phyloP scores from a whole-genome alignment of 2,329 filamentous ascomycete genomes.

The Chrysosporium keratinophilum region DNA sequence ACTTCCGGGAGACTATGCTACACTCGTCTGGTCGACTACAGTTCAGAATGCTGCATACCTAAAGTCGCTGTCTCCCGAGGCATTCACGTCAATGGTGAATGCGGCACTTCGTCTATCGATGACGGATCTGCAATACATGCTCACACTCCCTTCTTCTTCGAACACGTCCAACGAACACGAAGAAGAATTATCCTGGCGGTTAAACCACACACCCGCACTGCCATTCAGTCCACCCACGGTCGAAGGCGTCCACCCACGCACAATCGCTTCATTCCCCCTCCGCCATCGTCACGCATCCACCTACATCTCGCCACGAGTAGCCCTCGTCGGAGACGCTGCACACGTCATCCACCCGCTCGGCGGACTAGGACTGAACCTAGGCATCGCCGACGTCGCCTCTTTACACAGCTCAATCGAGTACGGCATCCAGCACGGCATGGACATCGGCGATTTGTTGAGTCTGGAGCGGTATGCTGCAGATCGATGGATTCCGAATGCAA shows the following conservation, averaged over 20 bases:
- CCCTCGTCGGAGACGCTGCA: constrained; percentile 85
- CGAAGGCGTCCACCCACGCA: constrained; percentile 62
- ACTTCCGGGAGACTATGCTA: constrained; percentile 69
- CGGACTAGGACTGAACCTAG: constrained; percentile 88
- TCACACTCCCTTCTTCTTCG: constrained; percentile 43
- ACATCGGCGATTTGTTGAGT: constrained; percentile 67
- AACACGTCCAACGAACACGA: constrained; percentile 40
- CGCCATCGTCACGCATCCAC: constrained; percentile 88
- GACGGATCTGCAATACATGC: constrained; percentile 74
- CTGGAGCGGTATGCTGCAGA: constrained; percentile 73
- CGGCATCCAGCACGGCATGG: constrained; percentile 72
- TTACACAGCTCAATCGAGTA: constrained; percentile 64
- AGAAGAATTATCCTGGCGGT: constrained; percentile 76
- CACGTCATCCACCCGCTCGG: constrained; percentile 92
- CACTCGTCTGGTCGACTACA: constrained; percentile 90
- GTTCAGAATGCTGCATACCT: constrained; percentile 66
- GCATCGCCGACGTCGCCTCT: constrained; percentile 76
- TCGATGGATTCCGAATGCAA: constrained; percentile 70
- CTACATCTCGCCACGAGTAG: constrained; percentile 82
- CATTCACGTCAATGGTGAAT: constrained; percentile 83
- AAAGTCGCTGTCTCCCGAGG: constrained; percentile 59
- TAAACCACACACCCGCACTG: constrained; percentile 54
- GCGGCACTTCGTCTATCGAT: constrained; percentile 76
- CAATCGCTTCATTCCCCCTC: constrained; percentile 80
- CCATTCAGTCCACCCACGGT: constrained; percentile 55